Evolutionary conservation across 345 rosid species (phyloP), one percentile per base, ranked within the genome.

Genomic region (Zanthoxylum bungeanum): DNA sequence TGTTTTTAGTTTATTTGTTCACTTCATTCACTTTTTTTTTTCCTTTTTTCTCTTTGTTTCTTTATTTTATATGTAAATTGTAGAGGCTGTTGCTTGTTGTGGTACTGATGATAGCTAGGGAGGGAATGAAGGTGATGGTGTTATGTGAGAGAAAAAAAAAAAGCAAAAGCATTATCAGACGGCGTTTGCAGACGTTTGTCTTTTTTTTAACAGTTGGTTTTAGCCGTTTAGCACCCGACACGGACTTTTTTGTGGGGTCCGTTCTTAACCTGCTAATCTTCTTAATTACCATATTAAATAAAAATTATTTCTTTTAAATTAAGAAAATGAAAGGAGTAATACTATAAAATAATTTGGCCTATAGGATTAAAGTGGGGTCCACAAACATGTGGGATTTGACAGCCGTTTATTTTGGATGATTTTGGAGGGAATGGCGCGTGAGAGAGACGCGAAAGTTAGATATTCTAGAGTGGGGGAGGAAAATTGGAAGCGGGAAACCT

Each of bases 141-240:
- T 39, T 30, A 33, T n/a, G 73, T 9, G 42, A 50, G 33, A 64
- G 28, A n/a, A 44, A 56, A 30, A 49, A 39, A 16, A 66, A 34
- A 66, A 71, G 73, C 46, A 37, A 27, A 64, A 44, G 36, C 44
- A 10, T 21, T 25, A 40, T 57, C 44, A 3, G 56, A 76, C 85
- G 81, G 74, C 77, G 79, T 75, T 64, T 76, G 61, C 70, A 61
- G 72, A 39, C 19, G 70, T 63, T 63, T 58, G 77, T 62, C 71
- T 66, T 73, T 70, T n/a, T 78, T 79, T 79, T 69, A 11, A 66
- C 76, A 33, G 37, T 57, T 56, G 33, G 56, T 16, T 58, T 66
- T 51, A 64, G 39, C 56, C 46, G 21, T 58, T 66, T 51, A 64
- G 39, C 56, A 52, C 72, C 77, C 77, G 81, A 79, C 83, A 77